Evolutionary conservation across 306 rosid genomes (phyloP), one percentile per base, ranked within the genome.

Genomic region (Rosa lucieae): DNA sequence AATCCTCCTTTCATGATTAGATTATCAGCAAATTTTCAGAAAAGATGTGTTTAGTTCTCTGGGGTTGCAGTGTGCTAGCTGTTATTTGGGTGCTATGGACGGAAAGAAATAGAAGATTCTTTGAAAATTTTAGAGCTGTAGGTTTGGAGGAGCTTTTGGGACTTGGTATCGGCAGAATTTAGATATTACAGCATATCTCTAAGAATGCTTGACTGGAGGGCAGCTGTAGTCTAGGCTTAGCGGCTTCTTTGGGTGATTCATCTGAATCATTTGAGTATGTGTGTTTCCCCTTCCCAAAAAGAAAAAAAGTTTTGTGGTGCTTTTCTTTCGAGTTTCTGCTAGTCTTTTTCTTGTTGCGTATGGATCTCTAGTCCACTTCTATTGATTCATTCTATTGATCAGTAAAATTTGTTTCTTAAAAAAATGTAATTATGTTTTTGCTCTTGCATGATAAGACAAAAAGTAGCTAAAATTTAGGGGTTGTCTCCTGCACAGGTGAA

Each of bases 401-500:
- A 18, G 23, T 18, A 18, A 1, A 18, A 5, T 53, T 6, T 5
- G 23, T 55, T 20, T 7, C 23, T 55, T 55, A 20, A 20, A 6
- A 55, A 8, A 55, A 1, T 17, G 0, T 18, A 53, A 17, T 26
- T 78, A 8, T 62, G 73, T 70, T 84, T 75, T 29, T 63, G 62
- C 46, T 43, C 61, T 11, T 82, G 20, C 68, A 12, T 79, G 18
- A 61, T 69, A 73, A 72, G 70, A 67, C 35, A 70, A 32, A 32
- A 65, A 39, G 71, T 69, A 68, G 35, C 5, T 69, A 35, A 11
- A 4, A 12, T 61, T 69, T 42, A 35, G 80, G 65, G 63, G 67
- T 32, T 43, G 21, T 88, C 63, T 81, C 68, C 77, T 76, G 89
- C 79, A 76, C 87, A 95, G 99, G 98, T 95, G 67, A 87, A 86